Evolutionary conservation across 768 basidiomycete genomes (phyloP), one percentile per base, ranked within the genome.

Genomic region (Punctularia strigosozonata): DNA sequence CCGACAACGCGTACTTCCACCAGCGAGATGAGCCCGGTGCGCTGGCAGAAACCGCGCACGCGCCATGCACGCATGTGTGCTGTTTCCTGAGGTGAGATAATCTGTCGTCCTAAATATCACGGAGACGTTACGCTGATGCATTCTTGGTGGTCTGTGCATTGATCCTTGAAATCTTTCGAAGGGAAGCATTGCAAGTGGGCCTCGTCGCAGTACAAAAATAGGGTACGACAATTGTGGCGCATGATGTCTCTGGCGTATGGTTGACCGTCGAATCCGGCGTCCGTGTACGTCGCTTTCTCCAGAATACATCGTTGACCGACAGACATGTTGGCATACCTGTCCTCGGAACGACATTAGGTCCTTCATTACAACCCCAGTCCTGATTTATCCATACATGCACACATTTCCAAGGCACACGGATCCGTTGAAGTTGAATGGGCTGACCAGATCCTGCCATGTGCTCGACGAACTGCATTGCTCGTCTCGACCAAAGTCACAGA

Each of bases 401-500:
- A 51, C 54, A 24, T 60, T 69, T 42, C 66, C 65, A 34, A 84
- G 58, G 45, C 80, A 84, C 4, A 80, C 56, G 6, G 73, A 65
- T 6, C 75, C 75, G 45, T 74, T 73, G 40, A 62, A 62, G 46
- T 73, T 64, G 37, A 50, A 57, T 5, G 53, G 51, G 45, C 60
- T 62, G 23, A 63, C 60, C 12, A 70, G 61, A 26, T 49, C 48
- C 54, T 55, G 46, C 62, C 59, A 60, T 55, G 74, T 50, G 41
- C 52, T 37, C 31, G 63, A 63, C 12, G 61, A 51, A 25, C 54
- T 56, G 41, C 70, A 73, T 46, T 75, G 71, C 31, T 71, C 77
- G 50, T 82, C 80, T 28, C 80, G 59, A 42, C 74, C 71, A 49
- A 80, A 52, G 51, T 81, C 73, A 50, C 80, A 82, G 0, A 58